Conservation (phyloP, 2,329 filamentous ascomycete genomes). For the Rachicladosporium sp. region DNA sequence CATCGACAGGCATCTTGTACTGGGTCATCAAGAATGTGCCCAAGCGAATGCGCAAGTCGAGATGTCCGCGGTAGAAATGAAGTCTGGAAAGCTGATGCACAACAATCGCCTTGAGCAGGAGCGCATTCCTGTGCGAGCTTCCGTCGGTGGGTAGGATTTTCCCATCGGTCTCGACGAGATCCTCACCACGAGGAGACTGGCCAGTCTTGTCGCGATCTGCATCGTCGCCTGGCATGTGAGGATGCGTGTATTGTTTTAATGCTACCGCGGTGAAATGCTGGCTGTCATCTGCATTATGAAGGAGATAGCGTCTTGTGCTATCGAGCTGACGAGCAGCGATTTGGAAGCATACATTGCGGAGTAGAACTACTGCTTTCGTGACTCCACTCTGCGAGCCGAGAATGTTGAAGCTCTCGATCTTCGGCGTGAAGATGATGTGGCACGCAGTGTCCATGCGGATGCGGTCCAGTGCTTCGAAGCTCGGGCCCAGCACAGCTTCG, state of each 20-base stretch:
- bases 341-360: slow-evolving; percentile 26
- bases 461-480: slow-evolving; percentile 33
- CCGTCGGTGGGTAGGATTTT: not conserved
- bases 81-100: slow-evolving; percentile 16
- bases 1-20: slow-evolving; percentile 13
- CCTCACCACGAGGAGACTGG: not conserved
- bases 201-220: no score
- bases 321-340: slow-evolving; percentile 22
- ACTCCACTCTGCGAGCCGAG: slow-evolving; percentile 17
- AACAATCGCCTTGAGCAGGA: slow-evolving; percentile 9
- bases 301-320: slow-evolving; percentile 15
- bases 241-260: not conserved
- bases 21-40: slow-evolving; percentile 21
- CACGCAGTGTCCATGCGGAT: slow-evolving; percentile 30
- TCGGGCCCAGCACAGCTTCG: slow-evolving; percentile 28
- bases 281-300: slow-evolving; percentile 12
- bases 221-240: not conserved
- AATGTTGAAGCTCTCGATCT: slow-evolving; percentile 18
- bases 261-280: not conserved
- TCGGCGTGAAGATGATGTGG: slow-evolving; percentile 27
- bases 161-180: not conserved
- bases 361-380: slow-evolving; percentile 21
- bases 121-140: not conserved
- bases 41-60: slow-evolving; percentile 23
- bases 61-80: slow-evolving; percentile 22